A percentile compares a stretch with the other conserved stretches of the same genome.
These are phyloP conservation scores for Mucor circinelloides DNA, from an alignment of 371 early-diverging fungal species.

Conservation along the genomic window DNA sequence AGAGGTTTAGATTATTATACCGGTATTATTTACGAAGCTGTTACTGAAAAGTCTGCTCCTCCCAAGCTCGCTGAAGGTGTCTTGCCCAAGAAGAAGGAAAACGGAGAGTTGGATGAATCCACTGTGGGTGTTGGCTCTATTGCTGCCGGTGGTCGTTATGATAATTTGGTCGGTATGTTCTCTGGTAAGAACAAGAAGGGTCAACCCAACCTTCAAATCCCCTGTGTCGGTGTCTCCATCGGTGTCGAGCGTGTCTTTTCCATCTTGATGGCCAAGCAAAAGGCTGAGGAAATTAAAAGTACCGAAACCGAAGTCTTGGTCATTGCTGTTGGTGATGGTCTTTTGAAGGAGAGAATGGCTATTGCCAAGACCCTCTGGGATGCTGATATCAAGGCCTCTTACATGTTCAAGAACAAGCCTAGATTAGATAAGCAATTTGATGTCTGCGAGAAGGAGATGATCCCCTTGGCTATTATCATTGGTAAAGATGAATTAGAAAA, in stretches of 20 bases:
- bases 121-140: slow-evolving; percentile 96
- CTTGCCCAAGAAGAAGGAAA: slow-evolving; percentile 40
- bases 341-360: slow-evolving; percentile 91
- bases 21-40: slow-evolving; percentile 99
- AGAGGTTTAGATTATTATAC: slow-evolving; percentile 99
- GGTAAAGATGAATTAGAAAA: slow-evolving; percentile 83
- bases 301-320: slow-evolving; percentile 91
- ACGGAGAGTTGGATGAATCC: slow-evolving; percentile 72
- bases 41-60: slow-evolving; percentile 69
- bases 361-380: slow-evolving; percentile 90
- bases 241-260: slow-evolving; percentile 98
- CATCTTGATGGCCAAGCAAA: slow-evolving; percentile 71
- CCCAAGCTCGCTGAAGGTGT: slow-evolving; percentile 49
- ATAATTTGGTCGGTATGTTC: slow-evolving; percentile 97
- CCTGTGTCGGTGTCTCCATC: slow-evolving; percentile 98
- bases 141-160: slow-evolving; percentile 99
- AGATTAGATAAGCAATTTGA: slow-evolving; percentile 82
- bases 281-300: slow-evolving; percentile 69
- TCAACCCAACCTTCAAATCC: slow-evolving; percentile 74
- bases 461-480: slow-evolving; percentile 89
- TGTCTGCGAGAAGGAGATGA: slow-evolving; percentile 81
- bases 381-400: slow-evolving; percentile 76
- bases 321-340: slow-evolving; percentile 83
- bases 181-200: slow-evolving; percentile 68
- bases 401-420: slow-evolving; percentile 92